Conservation (phyloP, 1,139 yeast species). For the Scheffersomyces illinoinensis region DNA sequence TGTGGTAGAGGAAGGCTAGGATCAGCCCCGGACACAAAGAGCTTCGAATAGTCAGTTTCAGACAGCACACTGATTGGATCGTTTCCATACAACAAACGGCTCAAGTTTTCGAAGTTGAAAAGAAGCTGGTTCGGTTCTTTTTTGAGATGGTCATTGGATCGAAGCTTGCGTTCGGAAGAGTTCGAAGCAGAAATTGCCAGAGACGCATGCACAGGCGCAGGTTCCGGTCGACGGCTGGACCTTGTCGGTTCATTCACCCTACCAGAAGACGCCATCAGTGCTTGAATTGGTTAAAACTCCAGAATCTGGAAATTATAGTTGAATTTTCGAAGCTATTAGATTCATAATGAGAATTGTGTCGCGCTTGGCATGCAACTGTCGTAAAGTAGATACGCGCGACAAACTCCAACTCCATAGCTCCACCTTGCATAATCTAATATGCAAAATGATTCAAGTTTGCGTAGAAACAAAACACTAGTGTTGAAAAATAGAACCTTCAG, state of each 20-base stretch:
- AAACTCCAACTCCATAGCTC: slow-evolving; percentile 6
- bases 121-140: slow-evolving; percentile 11
- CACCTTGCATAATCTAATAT: slow-evolving; percentile 12
- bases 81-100: slow-evolving; percentile 24
- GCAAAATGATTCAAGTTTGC: slow-evolving; percentile 3
- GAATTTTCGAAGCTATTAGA: neutral
- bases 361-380: neutral
- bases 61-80: slow-evolving; percentile 18
- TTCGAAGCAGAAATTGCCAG: neutral
- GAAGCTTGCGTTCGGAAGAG: slow-evolving; percentile 16
- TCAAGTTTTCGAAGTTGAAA: slow-evolving; percentile 35
- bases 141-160: slow-evolving; percentile 20
- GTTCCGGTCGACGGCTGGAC: neutral
- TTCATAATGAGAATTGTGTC: neutral
- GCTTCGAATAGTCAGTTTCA: slow-evolving; percentile 7
- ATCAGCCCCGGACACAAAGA: slow-evolving; percentile 13
- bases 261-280: neutral
- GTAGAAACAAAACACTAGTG: too few species aligned
- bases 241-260: neutral
- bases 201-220: neutral
- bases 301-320: neutral
- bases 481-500: neutral
- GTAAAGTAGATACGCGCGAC: neutral
- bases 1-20: slow-evolving; percentile 6
- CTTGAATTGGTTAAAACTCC: neutral